These are phyloP conservation scores for Macadamia integrifolia DNA, from an alignment of 164 flowering plant genomes.

Conservation along the genomic window DNA sequence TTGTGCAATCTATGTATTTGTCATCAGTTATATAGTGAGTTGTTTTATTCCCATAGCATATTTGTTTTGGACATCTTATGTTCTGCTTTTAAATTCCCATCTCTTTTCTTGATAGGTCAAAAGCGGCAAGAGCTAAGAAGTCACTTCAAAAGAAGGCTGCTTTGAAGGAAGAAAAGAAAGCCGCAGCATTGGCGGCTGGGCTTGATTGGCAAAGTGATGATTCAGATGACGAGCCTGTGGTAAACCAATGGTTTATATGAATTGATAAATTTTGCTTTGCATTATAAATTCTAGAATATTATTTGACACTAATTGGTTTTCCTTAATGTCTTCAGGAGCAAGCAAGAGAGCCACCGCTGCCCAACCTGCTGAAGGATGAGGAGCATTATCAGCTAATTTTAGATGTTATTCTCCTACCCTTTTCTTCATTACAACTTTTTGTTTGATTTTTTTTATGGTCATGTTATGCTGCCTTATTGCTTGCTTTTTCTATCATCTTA, in stretches of 20 bases:
- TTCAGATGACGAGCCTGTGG: slow-evolving; percentile 60
- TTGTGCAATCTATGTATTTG: too few relatives aligned
- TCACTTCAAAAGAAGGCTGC: slow-evolving; percentile 47
- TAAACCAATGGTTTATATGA: slow-evolving; percentile 8
- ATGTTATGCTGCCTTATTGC: neutral
- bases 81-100: neutral
- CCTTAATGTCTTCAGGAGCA: slow-evolving; percentile 22
- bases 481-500: neutral
- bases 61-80: neutral
- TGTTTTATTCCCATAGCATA: neutral
- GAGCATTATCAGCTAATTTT: slow-evolving; percentile 51
- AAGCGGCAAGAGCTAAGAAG: slow-evolving; percentile 71
- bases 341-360: slow-evolving; percentile 57
- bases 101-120: slow-evolving; percentile 27
- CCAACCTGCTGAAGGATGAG: slow-evolving; percentile 60
- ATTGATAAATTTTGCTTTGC: neutral
- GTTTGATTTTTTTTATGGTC: neutral
- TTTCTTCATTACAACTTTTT: neutral
- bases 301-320: slow-evolving; percentile 5
- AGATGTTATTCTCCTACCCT: slow-evolving; percentile 41
- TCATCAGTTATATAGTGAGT: too few relatives aligned
- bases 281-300: neutral
- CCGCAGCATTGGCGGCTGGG: slow-evolving; percentile 74
- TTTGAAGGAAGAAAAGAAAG: slow-evolving; percentile 51
- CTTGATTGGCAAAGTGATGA: slow-evolving; percentile 68